Conservation (phyloP, 768 basidiomycete genomes). For the Pleurotus eryngii region DNA sequence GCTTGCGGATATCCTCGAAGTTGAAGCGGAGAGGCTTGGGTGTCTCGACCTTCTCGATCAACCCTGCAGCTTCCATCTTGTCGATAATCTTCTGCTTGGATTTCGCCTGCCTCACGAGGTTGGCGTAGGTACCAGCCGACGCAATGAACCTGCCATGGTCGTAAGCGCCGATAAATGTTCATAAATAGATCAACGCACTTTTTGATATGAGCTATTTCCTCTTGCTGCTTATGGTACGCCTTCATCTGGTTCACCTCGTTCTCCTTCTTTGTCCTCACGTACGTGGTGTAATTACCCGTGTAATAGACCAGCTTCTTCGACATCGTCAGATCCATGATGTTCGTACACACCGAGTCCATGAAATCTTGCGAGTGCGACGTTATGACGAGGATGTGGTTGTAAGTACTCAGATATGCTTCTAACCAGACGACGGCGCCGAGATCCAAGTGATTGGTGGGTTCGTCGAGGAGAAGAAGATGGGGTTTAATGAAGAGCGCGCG, state of each 20-base stretch:
- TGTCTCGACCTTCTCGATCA: conserved; percentile 86
- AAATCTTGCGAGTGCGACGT: conserved; percentile 99
- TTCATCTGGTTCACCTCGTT: conserved; percentile 99
- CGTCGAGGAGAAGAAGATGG: conserved; percentile 91
- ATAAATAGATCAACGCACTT: conserved; percentile 52
- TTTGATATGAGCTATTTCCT: conserved; percentile 97
- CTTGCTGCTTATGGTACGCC: conserved; percentile 97
- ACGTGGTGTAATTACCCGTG: conserved; percentile 95
- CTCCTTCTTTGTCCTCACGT: conserved; percentile 92
- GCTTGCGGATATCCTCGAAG: conserved; percentile 91
- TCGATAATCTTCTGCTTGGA: conserved; percentile 99
- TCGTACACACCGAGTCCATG: conserved; percentile 97
- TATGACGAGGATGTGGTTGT: conserved; percentile 98
- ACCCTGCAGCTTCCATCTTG: conserved; percentile 99
- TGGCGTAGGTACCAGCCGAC: conserved; percentile 99
- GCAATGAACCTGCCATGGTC: conserved; percentile 77
- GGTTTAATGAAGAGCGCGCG: conserved; percentile 96
- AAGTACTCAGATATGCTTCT: conserved; percentile 95
- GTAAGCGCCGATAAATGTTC: conserved; percentile 6
- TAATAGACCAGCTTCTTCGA: conserved; percentile 95
- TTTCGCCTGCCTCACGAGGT: conserved; percentile 97
- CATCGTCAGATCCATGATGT: conserved; percentile 92
- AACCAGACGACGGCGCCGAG: conserved; percentile 98
- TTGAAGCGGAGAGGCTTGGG: conserved; percentile 80
- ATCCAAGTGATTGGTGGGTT: conserved; percentile 92